Evolutionary conservation across 2,329 filamentous ascomycete genomes (phyloP), one percentile per base, ranked within the genome.

Genomic region (Trichocomaceae sp.): DNA sequence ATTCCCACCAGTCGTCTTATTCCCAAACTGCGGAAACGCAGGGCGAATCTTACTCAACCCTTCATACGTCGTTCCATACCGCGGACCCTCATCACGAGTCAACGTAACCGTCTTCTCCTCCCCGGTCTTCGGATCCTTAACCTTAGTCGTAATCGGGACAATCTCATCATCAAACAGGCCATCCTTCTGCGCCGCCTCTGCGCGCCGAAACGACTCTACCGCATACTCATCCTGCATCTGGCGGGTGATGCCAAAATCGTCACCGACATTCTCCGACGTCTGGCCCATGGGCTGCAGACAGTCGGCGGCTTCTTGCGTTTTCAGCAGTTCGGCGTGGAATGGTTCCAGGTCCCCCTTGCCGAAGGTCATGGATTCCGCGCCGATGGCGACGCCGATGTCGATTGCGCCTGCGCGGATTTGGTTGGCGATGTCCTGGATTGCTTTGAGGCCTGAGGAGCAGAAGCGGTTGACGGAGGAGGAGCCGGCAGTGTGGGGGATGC

Each of bases 211-310:
- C 46, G 86, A 90, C 77, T 95, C 90, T 9, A 87, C 87, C 0
- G 93, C 89, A 71, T 85, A 97, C 61, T 80, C 77, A 73, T 99
- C 93, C 75, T 97, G 88, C 69, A 77, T 75, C 68, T 91, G 84
- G 58, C 93, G 83, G 2, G 83, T 76, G 69, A 99, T 85, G 68
- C 86, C 83, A 72, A 97, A 97, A 75, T 97, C 93, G 48, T 83
- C 83, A 64, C 86, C 90, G 26, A 99, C 90, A 69, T 97, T 97
- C 78, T 99, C 93, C 57, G 87, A 92, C 2, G 93, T 99, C 83
- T 95, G 95, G 20, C 93, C 93, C 93, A 99, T 99, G 62, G 92
- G 88, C 79, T 90, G 83, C 83, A 92, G 83, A 79, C 90, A 93
- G 75, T 97, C 92, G 47, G 73, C 73, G 0, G 90, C 82, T 68